Evolutionary conservation across 768 basidiomycete species (phyloP), one percentile per base, ranked within the genome.

Genomic region (Mycena metata): DNA sequence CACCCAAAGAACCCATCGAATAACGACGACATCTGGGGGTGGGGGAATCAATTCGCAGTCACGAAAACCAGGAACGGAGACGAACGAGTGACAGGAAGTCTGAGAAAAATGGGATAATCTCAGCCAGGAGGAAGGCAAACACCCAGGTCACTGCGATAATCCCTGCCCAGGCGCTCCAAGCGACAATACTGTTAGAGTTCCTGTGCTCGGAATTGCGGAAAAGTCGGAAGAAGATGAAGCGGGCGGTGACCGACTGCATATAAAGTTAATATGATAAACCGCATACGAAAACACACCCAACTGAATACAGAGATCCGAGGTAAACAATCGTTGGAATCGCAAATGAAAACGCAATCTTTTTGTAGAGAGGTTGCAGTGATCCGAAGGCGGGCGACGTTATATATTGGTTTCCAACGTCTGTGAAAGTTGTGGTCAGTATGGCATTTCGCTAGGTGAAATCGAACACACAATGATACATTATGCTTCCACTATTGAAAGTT

Each of bases 141-240:
- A 73, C 52, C 76, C 76, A 77, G 8, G 76, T 73, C 2, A 63
- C 58, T 26, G 64, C 75, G 17, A 77, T 72, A 33, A 77, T 76
- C 3, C 67, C 75, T 0, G 65, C 50, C 76, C 76, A 77, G 2
- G 62, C 49, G 3, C 45, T 6, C 76, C 76, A 77, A 1, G 66
- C 75, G 0, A 62, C 17, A 12, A 72, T 13, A 11, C 73, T 73
- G 64, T 76, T 75, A 0, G 69, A 64, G 69, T 83, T 73, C 7
- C 74, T 74, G 70, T 84, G 83, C 33, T 70, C 72, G 19, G 83
- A 83, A 61, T 77, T 74, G 23, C 72, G 73, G 77, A 82, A 84
- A 51, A 84, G 64, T 41, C 83, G 78, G 79, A 85, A 83, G 78
- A 85, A 85, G 39, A 84, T 74, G 72, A 84, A 85, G 30, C 82